Evolutionary conservation across 1,284 basidiomycete species (phyloP).

Genomic region (Boletus semigastroideus): DNA sequence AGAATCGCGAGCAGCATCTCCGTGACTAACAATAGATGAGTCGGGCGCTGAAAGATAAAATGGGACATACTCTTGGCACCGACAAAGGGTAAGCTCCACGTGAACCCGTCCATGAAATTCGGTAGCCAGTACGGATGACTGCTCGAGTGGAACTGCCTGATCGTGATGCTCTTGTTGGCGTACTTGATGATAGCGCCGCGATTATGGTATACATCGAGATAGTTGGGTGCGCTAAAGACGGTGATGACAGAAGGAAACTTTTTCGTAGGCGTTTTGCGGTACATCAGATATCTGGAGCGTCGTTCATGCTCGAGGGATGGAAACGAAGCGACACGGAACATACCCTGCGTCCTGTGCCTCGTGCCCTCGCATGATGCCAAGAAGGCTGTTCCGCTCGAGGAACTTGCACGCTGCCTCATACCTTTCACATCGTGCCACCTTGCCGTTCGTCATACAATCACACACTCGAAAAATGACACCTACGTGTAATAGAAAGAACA

Average conservation of each 20-base stretch:
- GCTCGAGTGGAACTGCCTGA: constrained; percentile 93
- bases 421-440: constrained; percentile 38
- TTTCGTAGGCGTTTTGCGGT: constrained; percentile 40
- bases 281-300: constrained; percentile 62
- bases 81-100: constrained; percentile 98
- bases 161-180: constrained; percentile 97
- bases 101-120: constrained; percentile 99
- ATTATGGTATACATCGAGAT: constrained; percentile 86
- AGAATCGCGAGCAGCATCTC: constrained; percentile 98
- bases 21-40: constrained; percentile 56
- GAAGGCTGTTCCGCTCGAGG: constrained; percentile 86
- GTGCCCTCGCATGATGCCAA: constrained; percentile 95
- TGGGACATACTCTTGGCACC: constrained; percentile 85
- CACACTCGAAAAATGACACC: constrained; percentile 31
- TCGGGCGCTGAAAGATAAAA: background rate
- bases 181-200: constrained; percentile 95
- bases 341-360: constrained; percentile 97
- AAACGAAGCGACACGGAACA: constrained; percentile 19
- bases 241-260: constrained; percentile 83
- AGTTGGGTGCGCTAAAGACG: constrained; percentile 86
- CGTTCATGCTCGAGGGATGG: constrained; percentile 13
- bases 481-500: constrained; percentile 96
- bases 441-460: constrained; percentile 1
- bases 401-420: constrained; percentile 94
- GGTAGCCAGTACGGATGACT: constrained; percentile 93